Base-by-base conservation (phyloP, 2,329 filamentous ascomycete genomes). In the Aspergillus hiratsukae region DNA sequence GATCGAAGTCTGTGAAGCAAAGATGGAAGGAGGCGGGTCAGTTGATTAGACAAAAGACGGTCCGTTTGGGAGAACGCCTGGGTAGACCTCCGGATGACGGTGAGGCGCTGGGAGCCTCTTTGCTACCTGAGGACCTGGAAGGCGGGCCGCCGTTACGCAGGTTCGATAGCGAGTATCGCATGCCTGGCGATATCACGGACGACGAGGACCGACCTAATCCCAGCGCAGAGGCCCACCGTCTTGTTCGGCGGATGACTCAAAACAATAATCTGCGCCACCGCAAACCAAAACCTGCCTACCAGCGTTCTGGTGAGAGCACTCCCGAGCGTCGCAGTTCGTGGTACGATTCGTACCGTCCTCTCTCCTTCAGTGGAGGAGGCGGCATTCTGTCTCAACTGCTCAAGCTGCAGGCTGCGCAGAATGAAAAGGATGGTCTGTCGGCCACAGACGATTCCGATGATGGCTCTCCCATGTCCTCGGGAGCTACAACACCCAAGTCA, bases 351-450 rank as follows among this genome's bases (percentile, higher is more conserved):
- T 23, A 23, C 23, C 62, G 65, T 14, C 62, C 61, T n/a, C 67
- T 67, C 17, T 68, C 66, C 2, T 56, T 67, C 17, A 61, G 55
- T 17, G 68, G 69, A 2, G 65, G 64, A 4, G 69, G 71, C 3
- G 89, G 90, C 28, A 84, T 93, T 48, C 75, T 95, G 1, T 85
- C 87, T 0, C 87, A 86, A 1, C 75, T 95, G 1, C 76, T 94
- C 51, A 89, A 86, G 69, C 77, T 91, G 3, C 88, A 90, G 63
- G 81, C 83, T 53, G 76, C 79, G 61, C 77, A 80, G 67, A 66
- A 66, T 51, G 69, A 65, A 35, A 68, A 66, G 59, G 62, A 51
- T 43, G 70, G 65, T 50, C 61, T 63, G 41, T 60, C 55, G 37
- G 64, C 67, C n/a, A 67, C 69, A 2, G 66, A 71, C 55, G 66